Percentiles rank a stretch among this genome's conserved stretches.
Evolutionary conservation across 83 land plant species (phyloP).

Genomic region (Picea engelmannii): DNA sequence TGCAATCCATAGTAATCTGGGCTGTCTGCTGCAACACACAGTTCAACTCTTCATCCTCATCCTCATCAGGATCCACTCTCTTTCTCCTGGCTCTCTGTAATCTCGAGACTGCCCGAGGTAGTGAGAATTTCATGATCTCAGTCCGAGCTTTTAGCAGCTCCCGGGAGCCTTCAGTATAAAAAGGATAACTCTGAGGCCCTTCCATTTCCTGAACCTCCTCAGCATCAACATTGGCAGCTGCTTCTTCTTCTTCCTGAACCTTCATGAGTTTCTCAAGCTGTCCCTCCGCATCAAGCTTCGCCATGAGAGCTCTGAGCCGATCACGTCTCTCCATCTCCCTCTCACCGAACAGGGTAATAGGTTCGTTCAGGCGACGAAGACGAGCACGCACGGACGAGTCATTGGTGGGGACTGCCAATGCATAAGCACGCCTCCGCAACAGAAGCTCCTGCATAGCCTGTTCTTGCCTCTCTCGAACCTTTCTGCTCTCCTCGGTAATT

Average conservation of each 20-base stretch:
- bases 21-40: conserved; percentile 57
- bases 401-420: conserved; percentile 96
- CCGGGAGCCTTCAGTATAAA: conserved; percentile 83
- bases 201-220: conserved; percentile 49
- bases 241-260: conserved; percentile 77
- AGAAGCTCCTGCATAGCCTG: conserved; percentile 75
- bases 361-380: conserved; percentile 87
- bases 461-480: conserved; percentile 81
- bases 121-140: conserved; percentile 73
- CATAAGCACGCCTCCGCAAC: conserved; percentile 83
- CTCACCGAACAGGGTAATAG: conserved; percentile 95
- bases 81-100: conserved; percentile 70
- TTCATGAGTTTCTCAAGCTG: conserved; percentile 80
- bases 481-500: conserved; percentile 79
- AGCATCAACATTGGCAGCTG: conserved; percentile 13
- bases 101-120: conserved; percentile 68
- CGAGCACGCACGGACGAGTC: conserved; percentile 84
- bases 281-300: conserved; percentile 82
- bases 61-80: conserved; percentile 94
- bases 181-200: conserved; percentile 55
- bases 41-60: conserved; percentile 81
- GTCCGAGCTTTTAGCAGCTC: conserved; percentile 68
- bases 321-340: conserved; percentile 99
- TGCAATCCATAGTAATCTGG: conserved; percentile 70
- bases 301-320: conserved; percentile 84